phyloP scores from a whole-genome alignment of 2,329 filamentous ascomycete genomes.

The Fusarium sp. region DNA sequence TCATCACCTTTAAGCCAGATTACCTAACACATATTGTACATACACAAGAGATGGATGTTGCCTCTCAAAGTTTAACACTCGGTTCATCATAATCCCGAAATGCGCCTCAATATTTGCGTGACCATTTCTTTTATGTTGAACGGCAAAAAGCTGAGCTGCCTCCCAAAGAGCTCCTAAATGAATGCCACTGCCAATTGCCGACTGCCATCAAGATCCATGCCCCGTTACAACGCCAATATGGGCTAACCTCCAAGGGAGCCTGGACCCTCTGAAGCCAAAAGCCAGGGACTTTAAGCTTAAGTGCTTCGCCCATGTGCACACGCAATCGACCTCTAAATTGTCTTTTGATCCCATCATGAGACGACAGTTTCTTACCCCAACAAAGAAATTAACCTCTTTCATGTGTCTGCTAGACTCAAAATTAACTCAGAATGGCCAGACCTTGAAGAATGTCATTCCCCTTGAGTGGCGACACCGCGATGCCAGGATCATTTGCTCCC shows the following conservation, averaged over 20 bases:
- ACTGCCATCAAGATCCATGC: not conserved
- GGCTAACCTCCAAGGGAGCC: not conserved
- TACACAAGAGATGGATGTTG: not conserved
- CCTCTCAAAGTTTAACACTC: not conserved
- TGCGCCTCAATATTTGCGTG: slow-evolving; percentile 15
- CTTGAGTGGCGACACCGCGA: slow-evolving; percentile 26
- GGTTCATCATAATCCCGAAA: not conserved
- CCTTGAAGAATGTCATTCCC: not conserved
- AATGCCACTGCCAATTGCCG: slow-evolving; percentile 6
- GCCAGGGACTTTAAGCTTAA: slow-evolving; percentile 30
- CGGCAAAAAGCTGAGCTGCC: not conserved
- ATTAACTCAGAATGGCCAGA: not conserved
- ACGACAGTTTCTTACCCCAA: not conserved
- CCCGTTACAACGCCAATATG: slow-evolving; percentile 19
- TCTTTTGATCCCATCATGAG: not conserved
- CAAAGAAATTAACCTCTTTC: not conserved
- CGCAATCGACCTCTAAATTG: slow-evolving; percentile 17
- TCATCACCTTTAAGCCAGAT: not conserved
- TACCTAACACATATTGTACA: not conserved
- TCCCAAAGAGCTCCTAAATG: not conserved
- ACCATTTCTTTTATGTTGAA: not conserved
- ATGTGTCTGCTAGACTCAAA: not conserved
- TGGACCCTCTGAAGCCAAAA: slow-evolving; percentile 11
- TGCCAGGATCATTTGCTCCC: slow-evolving; percentile 17
- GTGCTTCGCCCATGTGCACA: slow-evolving; percentile 28